phyloP scores from a whole-genome alignment of 2,329 filamentous ascomycete species.

The Penicillium sp. region DNA sequence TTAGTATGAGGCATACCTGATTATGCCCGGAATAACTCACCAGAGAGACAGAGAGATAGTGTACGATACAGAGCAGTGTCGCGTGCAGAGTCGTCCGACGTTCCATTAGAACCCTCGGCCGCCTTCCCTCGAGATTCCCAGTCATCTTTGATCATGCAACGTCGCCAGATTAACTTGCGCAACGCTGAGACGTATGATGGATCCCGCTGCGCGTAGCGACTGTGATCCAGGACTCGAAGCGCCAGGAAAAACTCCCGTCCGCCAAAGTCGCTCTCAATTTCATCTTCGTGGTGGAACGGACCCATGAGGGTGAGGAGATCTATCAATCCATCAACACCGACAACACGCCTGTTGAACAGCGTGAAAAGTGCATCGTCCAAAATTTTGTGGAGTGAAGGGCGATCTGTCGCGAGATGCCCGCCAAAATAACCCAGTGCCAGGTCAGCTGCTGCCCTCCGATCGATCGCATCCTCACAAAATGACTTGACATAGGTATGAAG shows the following conservation, averaged over 20 bases:
- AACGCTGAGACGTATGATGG: slow-evolving; percentile 35
- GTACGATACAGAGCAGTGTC: slow-evolving; percentile 73
- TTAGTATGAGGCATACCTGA: slow-evolving; percentile 14
- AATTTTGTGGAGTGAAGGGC: slow-evolving; percentile 70
- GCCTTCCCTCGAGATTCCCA: slow-evolving; percentile 83
- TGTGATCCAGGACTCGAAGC: slow-evolving; percentile 61
- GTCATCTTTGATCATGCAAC: slow-evolving; percentile 81
- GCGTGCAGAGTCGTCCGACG: slow-evolving; percentile 67
- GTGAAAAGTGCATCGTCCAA: slow-evolving; percentile 73
- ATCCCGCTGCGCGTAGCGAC: slow-evolving; percentile 62
- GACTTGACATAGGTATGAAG: slow-evolving; percentile 74
- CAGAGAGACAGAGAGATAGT: slow-evolving; percentile 66
- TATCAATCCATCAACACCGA: slow-evolving; percentile 62
- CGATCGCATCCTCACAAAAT: slow-evolving; percentile 73
- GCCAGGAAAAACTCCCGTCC: slow-evolving; percentile 75
- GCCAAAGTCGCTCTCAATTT: slow-evolving; percentile 58
- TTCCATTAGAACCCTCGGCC: slow-evolving; percentile 71
- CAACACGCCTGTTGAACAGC: slow-evolving; percentile 72
- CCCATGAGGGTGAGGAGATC: slow-evolving; percentile 79
- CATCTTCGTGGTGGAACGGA: slow-evolving; percentile 51
- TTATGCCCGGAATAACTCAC: slow-evolving; percentile 34
- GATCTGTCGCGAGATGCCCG: slow-evolving; percentile 61
- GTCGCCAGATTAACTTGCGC: slow-evolving; percentile 74
- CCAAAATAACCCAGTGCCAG: slow-evolving; percentile 73
- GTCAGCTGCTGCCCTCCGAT: slow-evolving; percentile 77